Evolutionary conservation across 2,329 filamentous ascomycete genomes (phyloP).

Genomic region (Colletotrichum melonis): DNA sequence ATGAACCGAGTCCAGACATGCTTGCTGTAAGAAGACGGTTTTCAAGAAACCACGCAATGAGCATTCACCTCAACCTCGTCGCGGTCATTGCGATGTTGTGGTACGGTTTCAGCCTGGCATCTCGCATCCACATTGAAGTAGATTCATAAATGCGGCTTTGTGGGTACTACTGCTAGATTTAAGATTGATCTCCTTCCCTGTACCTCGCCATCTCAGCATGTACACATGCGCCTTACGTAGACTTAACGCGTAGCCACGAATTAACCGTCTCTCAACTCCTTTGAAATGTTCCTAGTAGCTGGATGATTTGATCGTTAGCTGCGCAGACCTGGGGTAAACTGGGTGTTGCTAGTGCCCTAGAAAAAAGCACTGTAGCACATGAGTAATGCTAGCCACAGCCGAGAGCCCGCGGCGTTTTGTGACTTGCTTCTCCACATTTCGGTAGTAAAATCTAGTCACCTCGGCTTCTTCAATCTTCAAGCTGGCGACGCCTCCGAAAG

Average conservation of each 20-base stretch:
- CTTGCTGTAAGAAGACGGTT: slow-evolving; percentile 46
- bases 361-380: not conserved
- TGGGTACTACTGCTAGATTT: not conserved
- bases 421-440: not conserved
- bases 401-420: not conserved
- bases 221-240: not conserved
- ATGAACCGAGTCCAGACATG: slow-evolving; percentile 40
- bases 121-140: slow-evolving; percentile 32
- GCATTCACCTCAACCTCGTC: slow-evolving; percentile 54
- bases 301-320: no score
- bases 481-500: not conserved
- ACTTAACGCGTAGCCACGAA: not conserved
- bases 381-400: not conserved
- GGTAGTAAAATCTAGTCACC: slow-evolving; percentile 20
- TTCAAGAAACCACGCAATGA: slow-evolving; percentile 51
- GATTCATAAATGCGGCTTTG: not conserved
- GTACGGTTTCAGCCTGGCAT: slow-evolving; percentile 45
- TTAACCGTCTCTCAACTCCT: not conserved
- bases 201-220: not conserved
- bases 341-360: not conserved
- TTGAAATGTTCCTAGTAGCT: no score
- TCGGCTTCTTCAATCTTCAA: not conserved
- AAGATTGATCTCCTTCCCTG: not conserved
- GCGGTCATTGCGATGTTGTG: slow-evolving; percentile 45
- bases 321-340: not conserved